Evolutionary conservation across 2,329 filamentous ascomycete species (phyloP).

Genomic region (Cercospora canescens): DNA sequence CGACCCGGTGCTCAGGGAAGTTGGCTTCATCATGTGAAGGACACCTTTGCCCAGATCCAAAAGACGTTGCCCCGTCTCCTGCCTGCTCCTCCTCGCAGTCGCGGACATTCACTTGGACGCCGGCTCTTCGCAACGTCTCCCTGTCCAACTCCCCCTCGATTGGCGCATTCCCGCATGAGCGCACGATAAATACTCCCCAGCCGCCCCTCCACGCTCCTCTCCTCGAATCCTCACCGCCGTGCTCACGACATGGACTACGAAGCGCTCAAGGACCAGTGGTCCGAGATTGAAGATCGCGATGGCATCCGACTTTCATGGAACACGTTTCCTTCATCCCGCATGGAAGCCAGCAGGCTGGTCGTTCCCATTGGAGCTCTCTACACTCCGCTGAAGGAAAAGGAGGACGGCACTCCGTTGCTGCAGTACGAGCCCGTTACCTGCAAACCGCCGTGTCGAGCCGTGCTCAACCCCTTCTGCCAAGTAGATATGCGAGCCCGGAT

Average conservation of each 20-base stretch:
- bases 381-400: conserved; percentile 93
- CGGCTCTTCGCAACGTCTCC: background rate
- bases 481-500: conserved; percentile 80
- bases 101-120: background rate
- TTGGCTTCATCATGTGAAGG: conserved; percentile 9
- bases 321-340: conserved; percentile 94
- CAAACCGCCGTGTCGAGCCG: conserved; percentile 92
- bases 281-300: conserved; percentile 93
- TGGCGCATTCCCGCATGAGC: conserved; percentile 15
- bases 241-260: conserved; percentile 79
- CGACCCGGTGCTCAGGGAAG: conserved; percentile 5
- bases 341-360: conserved; percentile 57
- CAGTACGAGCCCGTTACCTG: conserved; percentile 97
- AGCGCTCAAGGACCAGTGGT: conserved; percentile 91
- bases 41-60: conserved; percentile 1
- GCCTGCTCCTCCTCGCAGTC: background rate
- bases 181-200: conserved; percentile 10
- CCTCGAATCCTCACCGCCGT: conserved; percentile 7
- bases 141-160: background rate
- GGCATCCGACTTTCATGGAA: conserved; percentile 97
- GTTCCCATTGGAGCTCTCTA: conserved; percentile 96
- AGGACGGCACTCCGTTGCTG: conserved; percentile 74
- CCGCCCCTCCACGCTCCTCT: conserved; percentile 12
- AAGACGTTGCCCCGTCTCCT: background rate
- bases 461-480: conserved; percentile 94